phyloP scores from a whole-genome alignment of 2,329 filamentous ascomycete genomes.

The Apiospora phragmitis region DNA sequence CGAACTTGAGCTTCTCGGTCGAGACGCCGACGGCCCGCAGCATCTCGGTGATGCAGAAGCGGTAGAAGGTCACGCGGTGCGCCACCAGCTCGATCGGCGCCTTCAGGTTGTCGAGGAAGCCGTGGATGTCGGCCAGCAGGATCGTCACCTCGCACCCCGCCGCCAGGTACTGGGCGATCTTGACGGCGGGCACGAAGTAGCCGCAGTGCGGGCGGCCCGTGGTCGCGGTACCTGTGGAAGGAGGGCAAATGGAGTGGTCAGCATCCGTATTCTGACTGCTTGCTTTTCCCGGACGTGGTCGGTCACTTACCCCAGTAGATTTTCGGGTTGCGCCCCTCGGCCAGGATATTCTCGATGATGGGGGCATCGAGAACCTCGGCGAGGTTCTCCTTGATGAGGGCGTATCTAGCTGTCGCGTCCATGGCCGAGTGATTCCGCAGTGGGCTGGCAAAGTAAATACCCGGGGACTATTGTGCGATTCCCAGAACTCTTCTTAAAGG shows the following conservation, averaged over 20 bases:
- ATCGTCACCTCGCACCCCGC: conserved; percentile 83
- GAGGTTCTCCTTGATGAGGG: conserved; percentile 77
- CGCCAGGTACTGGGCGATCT: conserved; percentile 83
- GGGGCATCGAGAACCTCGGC: conserved; percentile 82
- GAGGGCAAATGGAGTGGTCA: neutral
- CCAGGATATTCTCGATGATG: conserved; percentile 72
- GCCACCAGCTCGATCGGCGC: conserved; percentile 86
- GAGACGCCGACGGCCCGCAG: conserved; percentile 78
- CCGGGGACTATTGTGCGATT: neutral
- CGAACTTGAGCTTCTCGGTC: conserved; percentile 77
- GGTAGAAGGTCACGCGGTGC: conserved; percentile 82
- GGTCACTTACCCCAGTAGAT: conserved; percentile 74
- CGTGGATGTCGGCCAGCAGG: conserved; percentile 74
- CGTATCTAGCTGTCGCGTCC: conserved; percentile 37
- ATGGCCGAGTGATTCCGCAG: neutral
- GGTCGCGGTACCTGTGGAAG: conserved; percentile 65
- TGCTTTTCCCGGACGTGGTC: neutral
- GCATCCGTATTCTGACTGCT: neutral
- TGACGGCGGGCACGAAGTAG: conserved; percentile 86
- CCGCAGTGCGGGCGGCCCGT: conserved; percentile 87
- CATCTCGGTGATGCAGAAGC: conserved; percentile 70
- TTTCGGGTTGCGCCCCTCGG: conserved; percentile 70
- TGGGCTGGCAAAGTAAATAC: neutral
- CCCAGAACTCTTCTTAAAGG: neutral
- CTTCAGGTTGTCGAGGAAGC: conserved; percentile 81